Base-by-base conservation (phyloP, 345 rosid genomes). In the Xanthoceras sorbifolium region DNA sequence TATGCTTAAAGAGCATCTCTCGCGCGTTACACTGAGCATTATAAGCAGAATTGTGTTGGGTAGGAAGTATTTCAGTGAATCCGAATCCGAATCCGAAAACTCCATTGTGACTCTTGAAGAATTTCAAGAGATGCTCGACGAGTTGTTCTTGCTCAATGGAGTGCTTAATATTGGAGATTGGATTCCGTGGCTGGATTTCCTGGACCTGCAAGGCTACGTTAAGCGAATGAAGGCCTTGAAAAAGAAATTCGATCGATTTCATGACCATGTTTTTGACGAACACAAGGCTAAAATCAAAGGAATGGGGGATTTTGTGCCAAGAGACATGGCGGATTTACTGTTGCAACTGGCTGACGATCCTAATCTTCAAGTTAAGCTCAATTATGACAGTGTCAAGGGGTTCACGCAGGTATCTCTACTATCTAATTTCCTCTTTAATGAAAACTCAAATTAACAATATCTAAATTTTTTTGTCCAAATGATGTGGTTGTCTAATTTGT, bases 331-430 rank as follows among this genome's bases (percentile, higher is more conserved):
- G 67, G 84, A 84, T 36, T 23, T 52, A 15, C 57, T 84, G 36
- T 34, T 84, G 77, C 80, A 75, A 59, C 75, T 80, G 8, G 77
- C 82, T 23, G 84, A 84, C 40, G 84, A 80, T 80, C 78, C 86
- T 26, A 31, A 77, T 71, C 74, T 52, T 15, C 82, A 80, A 6
- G 72, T 66, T 12, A 77, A 80, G 67, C 79, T 83, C 63, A 26
- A 36, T n/a, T 28, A 50, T 7, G 77, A 84, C 17, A 72, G 78
- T 38, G 44, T 78, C 44, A 84, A 60, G 60, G 86, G 48, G 0
- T 28, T 84, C 15, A 52, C 75, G 10, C 82, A 75, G 79, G 84
- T 83, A 73, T 2, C 0, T 34, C 17, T 14, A 22, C 15, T 14
- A 46, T 46, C 15, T 36, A 36, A 36, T 9, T 36, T 36, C 40